Evolutionary conservation across 208 protist species (phyloP), one percentile per base, ranked within the genome.

Genomic region (Trypanosoma brucei): DNA sequence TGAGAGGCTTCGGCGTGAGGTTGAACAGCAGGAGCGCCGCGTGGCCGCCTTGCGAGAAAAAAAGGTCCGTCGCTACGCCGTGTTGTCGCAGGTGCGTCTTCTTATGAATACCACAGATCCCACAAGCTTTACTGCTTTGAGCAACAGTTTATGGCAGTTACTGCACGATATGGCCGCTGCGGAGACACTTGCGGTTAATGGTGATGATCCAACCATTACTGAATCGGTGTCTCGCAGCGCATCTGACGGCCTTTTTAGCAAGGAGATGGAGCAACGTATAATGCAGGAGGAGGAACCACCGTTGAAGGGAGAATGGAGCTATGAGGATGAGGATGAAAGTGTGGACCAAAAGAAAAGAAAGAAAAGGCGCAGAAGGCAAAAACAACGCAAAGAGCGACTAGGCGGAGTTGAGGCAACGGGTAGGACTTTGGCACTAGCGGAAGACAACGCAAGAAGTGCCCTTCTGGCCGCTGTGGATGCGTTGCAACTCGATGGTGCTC

Each of bases 11-110:
- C 69, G 69, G 33, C 37, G 55, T 22, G 66, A 76, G 38, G 52
- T 83, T 30, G 68, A 65, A 37, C 30, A 37, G 54, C 69, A 79
- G 57, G 78, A 83, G 64, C 42, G 44, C 8, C 59, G 33, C 4
- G 69, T 83, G 50, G 39, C 36, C 1, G 30, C n/a, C 13, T 65
- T 83, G 2, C 58, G 68, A 4, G 55, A 56, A 11, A 42, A 65
- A 38, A 72, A 76, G 35, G 51, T 33, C 9, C 33, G 50, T 46
- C 63, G 78, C 0, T 62, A 77, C 55, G 58, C 62, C 3, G 46
- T 83, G 3, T 52, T 79, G n/a, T 9, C 7, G 4, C 61, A 68
- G 39, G 33, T 83, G 9, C 68, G 67, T 1, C 46, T 8, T 8
- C 48, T 71, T 3, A 56, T 83, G 34, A 33, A 55, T 35, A 7